Base-by-base conservation (phyloP, 2,329 filamentous ascomycete genomes). In the Claviceps quebecensis region DNA sequence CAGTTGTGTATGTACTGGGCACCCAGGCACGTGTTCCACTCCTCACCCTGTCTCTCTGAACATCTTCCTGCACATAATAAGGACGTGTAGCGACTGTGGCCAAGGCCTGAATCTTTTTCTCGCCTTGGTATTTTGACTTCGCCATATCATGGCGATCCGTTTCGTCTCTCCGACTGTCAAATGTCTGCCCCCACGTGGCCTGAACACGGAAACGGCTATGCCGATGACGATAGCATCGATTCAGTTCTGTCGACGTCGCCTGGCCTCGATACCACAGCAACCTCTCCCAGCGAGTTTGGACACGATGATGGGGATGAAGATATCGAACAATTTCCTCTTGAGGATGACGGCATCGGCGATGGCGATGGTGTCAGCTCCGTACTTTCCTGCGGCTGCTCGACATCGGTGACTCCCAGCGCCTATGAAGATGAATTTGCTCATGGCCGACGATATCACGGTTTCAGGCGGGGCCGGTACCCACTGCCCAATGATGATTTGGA, bases 401-500 rank as follows among this genome's bases (percentile, higher is more conserved):
- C 60, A 5, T 69, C 65, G 14, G 57, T 68, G 17, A 56, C 61
- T 16, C 60, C 65, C 3, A 65, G 63, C 51, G 59, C 66, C 26
- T 62, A 63, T 54, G 60, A 60, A 38, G 59, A 66, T 52, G 66
- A 69, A 51, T 58, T 63, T 43, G 59, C 60, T 34, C 57, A 64
- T 51, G 65, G 65, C 3, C 62, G 65, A 47, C 60, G 61, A n/a
- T 75, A 73, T 52, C 72, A 74, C 57, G 63, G 65, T 36, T 74
- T 68, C 56, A 64, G 66, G 46, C 61, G 67, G 39, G 69, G 69
- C 38, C 62, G 66, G n/a, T 75, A 73, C 52, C 70, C 71, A 2
- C 59, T 74, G 17, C 71, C 72, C 3, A 74, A 75, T 51, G 71
- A 75, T 54, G 64, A 68, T 36, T 56, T 58, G 8, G 73, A 76